Evolutionary conservation across 495 filamentous ascomycete genomes (phyloP), one percentile per base, ranked within the genome.

Genomic region (Corynascus novoguineensis): DNA sequence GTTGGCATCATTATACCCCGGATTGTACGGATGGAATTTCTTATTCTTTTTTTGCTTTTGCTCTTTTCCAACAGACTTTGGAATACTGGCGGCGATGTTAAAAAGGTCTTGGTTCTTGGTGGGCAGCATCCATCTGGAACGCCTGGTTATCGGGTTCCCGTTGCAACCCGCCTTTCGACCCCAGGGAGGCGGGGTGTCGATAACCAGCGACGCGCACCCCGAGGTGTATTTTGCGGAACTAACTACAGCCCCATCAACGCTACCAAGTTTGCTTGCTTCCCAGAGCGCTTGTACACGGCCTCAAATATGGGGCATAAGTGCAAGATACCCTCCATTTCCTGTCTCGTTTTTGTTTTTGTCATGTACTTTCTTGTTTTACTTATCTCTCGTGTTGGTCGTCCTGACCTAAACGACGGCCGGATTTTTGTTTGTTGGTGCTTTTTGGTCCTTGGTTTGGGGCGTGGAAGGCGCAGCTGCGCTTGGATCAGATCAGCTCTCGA

Each of bases 1-100:
- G 11, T 44, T 44, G 40, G 21, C 19, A 44, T 44, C 9, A 44
- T 44, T 44, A 44, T 48, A 48, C 45, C 45, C 45, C 27, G n/a
- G 45, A 11, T 5, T 48, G 19, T 44, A 40, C 3, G 1, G 17
- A 44, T 24, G 19, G 21, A 9, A 5, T 31, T 31, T 31, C 29
- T 31, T 31, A 5, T 31, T 31, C 29, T 31, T 31, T 31, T 10
- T 31, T 10, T 41, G 1, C 4, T 38, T 38, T 38, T 38, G n/a
- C n/a, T 38, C 19, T 38, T 38, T 38, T 41, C 1, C 10, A 4
- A 21, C 1, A n/a, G 0, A 41, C 3, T 9, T 41, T 17, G 34
- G 34, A 37, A 4, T n/a, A n/a, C n/a, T n/a, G n/a, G n/a, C n/a
- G n/a, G n/a, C n/a, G n/a, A n/a, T n/a, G n/a, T n/a, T 37, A 3